phyloP scores from a whole-genome alignment of 768 basidiomycete genomes.

The Mycena polygramma region DNA sequence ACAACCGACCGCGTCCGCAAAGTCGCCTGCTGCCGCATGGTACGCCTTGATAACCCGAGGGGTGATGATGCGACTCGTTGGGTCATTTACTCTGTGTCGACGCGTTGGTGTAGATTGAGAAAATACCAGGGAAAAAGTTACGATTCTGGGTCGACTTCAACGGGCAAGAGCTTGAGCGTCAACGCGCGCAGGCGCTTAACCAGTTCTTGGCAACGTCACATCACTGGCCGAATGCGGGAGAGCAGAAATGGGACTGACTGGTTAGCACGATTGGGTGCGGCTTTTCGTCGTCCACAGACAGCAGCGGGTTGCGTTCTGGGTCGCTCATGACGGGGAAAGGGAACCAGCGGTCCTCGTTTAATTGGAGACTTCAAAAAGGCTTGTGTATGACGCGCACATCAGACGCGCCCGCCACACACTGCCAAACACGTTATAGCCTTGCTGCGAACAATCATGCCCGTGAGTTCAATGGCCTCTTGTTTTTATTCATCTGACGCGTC shows the following conservation, averaged over 20 bases:
- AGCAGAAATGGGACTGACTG: constrained; percentile 61
- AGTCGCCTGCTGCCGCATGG: constrained; percentile 87
- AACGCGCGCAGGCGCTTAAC: constrained; percentile 84
- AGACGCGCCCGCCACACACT: constrained; percentile 5
- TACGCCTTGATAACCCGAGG: constrained; percentile 84
- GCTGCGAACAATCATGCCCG: constrained; percentile 60
- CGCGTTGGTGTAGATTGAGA: not conserved
- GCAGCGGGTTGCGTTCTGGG: constrained; percentile 60
- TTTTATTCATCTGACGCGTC: constrained; percentile 28
- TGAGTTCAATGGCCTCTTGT: constrained; percentile 48
- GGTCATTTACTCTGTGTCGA: constrained; percentile 66
- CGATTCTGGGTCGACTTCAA: constrained; percentile 75
- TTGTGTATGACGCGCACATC: constrained; percentile 16
- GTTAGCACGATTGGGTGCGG: constrained; percentile 80
- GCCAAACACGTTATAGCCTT: constrained; percentile 38
- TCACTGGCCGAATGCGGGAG: not conserved
- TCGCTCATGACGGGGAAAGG: constrained; percentile 49
- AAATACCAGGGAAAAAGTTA: not conserved
- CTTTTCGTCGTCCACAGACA: constrained; percentile 60
- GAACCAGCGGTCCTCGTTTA: constrained; percentile 1
- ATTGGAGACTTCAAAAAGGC: no score
- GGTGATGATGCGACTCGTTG: constrained; percentile 88
- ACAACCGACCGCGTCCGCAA: constrained; percentile 79
- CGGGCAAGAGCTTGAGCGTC: constrained; percentile 80
- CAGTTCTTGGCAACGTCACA: constrained; percentile 61